These are phyloP conservation scores for Entelexis paramagnoliae DNA, from an alignment of 1,139 yeast genomes.

Conservation along the genomic window DNA sequence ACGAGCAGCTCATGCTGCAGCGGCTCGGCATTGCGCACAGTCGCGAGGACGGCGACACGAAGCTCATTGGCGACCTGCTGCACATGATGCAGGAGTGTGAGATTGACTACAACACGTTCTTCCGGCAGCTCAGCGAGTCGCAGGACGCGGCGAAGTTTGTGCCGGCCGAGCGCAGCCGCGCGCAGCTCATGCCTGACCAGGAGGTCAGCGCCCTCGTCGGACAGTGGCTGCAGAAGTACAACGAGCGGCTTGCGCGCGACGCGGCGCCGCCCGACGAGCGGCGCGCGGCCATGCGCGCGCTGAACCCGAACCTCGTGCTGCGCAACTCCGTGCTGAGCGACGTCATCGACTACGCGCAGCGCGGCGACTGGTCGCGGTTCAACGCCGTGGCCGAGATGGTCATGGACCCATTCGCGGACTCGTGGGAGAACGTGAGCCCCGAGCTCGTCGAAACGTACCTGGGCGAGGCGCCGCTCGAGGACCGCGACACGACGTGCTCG, in stretches of 20 bases:
- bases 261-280: constrained; percentile 34
- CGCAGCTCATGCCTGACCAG: constrained; percentile 27
- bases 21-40: constrained; percentile 53
- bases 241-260: constrained; percentile 36
- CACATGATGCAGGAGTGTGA: constrained; percentile 51
- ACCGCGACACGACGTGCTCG: constrained; percentile 20
- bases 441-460: constrained; percentile 7
- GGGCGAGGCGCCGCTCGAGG: constrained; percentile 11
- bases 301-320: constrained; percentile 74
- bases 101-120: constrained; percentile 73
- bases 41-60: constrained; percentile 36
- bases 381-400: constrained; percentile 32
- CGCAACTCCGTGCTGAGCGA: constrained; percentile 82
- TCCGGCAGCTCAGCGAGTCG: constrained; percentile 47
- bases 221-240: constrained; percentile 36
- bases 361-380: constrained; percentile 26
- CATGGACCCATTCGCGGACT: constrained; percentile 29
- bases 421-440: constrained; percentile 13
- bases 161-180: constrained; percentile 29
- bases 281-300: constrained; percentile 34
- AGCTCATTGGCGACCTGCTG: constrained; percentile 49
- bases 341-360: constrained; percentile 42
- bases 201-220: constrained; percentile 31
- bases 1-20: constrained; percentile 49
- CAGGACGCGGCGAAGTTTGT: constrained; percentile 27